Base-by-base conservation (phyloP, 163 green algal genomes). In the Chlamydomonas reinhardtii region DNA sequence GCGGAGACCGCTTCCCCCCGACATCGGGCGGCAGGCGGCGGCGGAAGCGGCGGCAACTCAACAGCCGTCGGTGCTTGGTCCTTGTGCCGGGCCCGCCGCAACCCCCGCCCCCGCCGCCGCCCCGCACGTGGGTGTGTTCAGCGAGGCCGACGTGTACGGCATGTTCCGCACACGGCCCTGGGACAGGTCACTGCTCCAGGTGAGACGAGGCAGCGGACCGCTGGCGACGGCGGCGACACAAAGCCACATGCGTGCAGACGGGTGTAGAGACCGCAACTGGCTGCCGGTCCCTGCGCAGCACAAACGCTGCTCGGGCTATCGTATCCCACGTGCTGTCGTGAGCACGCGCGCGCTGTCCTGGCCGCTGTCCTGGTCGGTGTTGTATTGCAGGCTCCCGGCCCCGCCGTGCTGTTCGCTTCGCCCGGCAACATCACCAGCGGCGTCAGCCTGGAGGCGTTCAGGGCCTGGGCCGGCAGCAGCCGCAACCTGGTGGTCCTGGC, bases 361-460 rank as follows among this genome's bases (percentile, higher is more conserved):
- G n/a, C n/a, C n/a, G n/a, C n/a, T n/a, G n/a, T n/a, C n/a, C n/a
- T n/a, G n/a, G n/a, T n/a, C n/a, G n/a, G n/a, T n/a, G n/a, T n/a
- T n/a, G n/a, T n/a, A n/a, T n/a, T n/a, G 11, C 81, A 86, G 81
- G 81, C 81, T 3, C 81, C 70, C 52, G 81, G 81, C 34, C 91
- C 94, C 2, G 93, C 89, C 64, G 93, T 97, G 56, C 92, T 97
- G 74, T 97, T 97, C 91, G 95, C 94, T 32, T 94, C 94, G 5
- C 94, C 95, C 9, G 95, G 93, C 83, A 97, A 96, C 93, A 86
- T 97, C 76, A 89, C 93, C n/a, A 94, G 92, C 11, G 95, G 95
- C 31, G 87, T 91, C 20, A 93, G 89, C 9, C 91, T 97, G 34
- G 91, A 96, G 76, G 93, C 93, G 25, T 97, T 97, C 87, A 92